phyloP scores from a whole-genome alignment of 176 grass and related monocot genomes.

The Raddia guianensis region DNA sequence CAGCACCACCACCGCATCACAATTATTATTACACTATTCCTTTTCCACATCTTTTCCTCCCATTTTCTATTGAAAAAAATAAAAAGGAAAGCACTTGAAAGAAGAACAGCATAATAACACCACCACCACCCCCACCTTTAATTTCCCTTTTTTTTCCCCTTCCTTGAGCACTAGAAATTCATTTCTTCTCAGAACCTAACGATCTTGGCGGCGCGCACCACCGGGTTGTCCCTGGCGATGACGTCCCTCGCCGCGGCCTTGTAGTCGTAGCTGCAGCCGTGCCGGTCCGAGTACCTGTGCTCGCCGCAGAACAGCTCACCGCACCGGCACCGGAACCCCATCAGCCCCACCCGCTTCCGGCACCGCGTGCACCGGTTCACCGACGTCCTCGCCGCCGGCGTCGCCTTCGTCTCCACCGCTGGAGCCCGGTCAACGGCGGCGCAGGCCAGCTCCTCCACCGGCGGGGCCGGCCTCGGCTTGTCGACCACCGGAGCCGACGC shows the following conservation, averaged over 20 bases:
- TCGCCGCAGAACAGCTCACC: constrained; percentile 81
- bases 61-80: constrained; percentile 10
- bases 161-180: neutral
- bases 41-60: constrained; percentile 31
- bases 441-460: neutral
- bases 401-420: neutral
- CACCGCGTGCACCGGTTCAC: constrained; percentile 80
- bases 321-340: constrained; percentile 91
- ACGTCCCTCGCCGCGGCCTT: constrained; percentile 67
- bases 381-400: constrained; percentile 22
- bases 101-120: constrained; percentile 34
- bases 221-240: constrained; percentile 82
- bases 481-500: neutral
- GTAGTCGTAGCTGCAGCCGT: constrained; percentile 87
- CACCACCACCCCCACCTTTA: neutral
- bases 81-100: constrained; percentile 28
- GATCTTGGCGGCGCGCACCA: constrained; percentile 90
- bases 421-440: neutral
- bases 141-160: neutral
- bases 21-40: constrained; percentile 41
- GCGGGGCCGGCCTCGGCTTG: constrained; percentile 19
- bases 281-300: constrained; percentile 96
- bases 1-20: constrained; percentile 23
- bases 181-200: constrained; percentile 62
- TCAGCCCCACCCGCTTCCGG: constrained; percentile 77